phyloP scores from a whole-genome alignment of 305 asterid genomes.

The Rubia tinctorum region DNA sequence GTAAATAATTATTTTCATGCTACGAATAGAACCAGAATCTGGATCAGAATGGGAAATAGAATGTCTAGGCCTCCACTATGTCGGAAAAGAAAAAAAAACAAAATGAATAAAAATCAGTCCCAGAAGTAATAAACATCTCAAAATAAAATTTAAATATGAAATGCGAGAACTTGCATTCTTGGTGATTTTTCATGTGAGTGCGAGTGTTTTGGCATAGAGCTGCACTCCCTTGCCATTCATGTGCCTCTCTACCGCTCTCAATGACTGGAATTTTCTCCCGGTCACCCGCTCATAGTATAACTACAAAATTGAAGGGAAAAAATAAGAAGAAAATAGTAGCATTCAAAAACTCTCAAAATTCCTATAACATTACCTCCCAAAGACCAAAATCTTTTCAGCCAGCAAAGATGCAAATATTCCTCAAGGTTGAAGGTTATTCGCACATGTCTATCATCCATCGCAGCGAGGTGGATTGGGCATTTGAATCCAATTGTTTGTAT shows the following conservation, averaged over 20 bases:
- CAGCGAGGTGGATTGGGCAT: too few relatives aligned
- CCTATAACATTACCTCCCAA: too few relatives aligned
- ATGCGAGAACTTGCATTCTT: not conserved
- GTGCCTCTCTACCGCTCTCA: constrained; percentile 38
- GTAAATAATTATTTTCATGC: constrained; percentile 32
- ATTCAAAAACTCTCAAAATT: not conserved
- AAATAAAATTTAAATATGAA: not conserved
- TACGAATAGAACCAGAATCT: not conserved
- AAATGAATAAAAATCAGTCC: not conserved
- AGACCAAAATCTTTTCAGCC: too few relatives aligned
- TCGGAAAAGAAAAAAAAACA: not conserved
- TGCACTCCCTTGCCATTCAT: constrained; percentile 21
- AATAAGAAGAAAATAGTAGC: too few relatives aligned
- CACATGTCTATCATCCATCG: too few relatives aligned
- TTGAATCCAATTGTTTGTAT: too few relatives aligned
- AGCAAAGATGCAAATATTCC: too few relatives aligned
- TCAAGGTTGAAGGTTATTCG: too few relatives aligned
- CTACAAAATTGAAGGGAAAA: constrained; percentile 31
- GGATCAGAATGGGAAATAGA: too few relatives aligned
- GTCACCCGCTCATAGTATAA: constrained; percentile 70
- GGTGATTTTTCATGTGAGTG: too few relatives aligned
- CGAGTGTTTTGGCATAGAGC: too few relatives aligned
- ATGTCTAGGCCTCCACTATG: not conserved
- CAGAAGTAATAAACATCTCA: not conserved
- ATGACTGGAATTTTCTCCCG: constrained; percentile 62